phyloP scores from a whole-genome alignment of 306 rosid species.

The Heteromeles arbutifolia region DNA sequence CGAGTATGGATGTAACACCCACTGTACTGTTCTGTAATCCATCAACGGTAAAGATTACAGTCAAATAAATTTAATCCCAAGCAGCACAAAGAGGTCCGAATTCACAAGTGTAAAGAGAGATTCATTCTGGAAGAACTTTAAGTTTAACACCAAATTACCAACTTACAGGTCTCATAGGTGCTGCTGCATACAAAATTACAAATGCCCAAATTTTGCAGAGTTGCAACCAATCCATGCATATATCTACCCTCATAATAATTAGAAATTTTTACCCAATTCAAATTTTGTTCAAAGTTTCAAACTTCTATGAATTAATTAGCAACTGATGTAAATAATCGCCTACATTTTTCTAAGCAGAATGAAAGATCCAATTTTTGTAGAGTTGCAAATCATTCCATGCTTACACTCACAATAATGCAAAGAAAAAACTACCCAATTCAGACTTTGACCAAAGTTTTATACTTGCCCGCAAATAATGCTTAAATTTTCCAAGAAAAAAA shows the following conservation, averaged over 20 bases:
- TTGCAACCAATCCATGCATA: slow-evolving; percentile 83
- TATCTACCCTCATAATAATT: slow-evolving; percentile 32
- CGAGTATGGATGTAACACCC: slow-evolving; percentile 68
- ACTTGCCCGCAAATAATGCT: neutral
- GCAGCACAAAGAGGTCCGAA: neutral
- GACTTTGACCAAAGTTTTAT: neutral
- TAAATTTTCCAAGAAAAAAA: neutral
- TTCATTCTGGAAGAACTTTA: neutral
- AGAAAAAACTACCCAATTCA: neutral
- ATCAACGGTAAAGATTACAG: neutral
- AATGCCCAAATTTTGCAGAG: slow-evolving; percentile 64
- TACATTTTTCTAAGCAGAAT: too few relatives aligned
- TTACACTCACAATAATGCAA: too few relatives aligned
- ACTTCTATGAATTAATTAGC: neutral
- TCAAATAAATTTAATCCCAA: neutral
- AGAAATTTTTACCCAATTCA: neutral
- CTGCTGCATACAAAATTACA: slow-evolving; percentile 93
- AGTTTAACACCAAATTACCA: neutral
- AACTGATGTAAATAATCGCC: neutral
- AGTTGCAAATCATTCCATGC: slow-evolving; percentile 19
- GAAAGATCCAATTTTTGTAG: slow-evolving; percentile 51
- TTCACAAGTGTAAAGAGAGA: neutral
- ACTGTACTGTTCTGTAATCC: slow-evolving; percentile 29
- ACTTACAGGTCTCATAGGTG: slow-evolving; percentile 69
- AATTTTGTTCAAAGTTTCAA: neutral